phyloP scores from a whole-genome alignment of 345 rosid species.

The Schrenkiella parvula region DNA sequence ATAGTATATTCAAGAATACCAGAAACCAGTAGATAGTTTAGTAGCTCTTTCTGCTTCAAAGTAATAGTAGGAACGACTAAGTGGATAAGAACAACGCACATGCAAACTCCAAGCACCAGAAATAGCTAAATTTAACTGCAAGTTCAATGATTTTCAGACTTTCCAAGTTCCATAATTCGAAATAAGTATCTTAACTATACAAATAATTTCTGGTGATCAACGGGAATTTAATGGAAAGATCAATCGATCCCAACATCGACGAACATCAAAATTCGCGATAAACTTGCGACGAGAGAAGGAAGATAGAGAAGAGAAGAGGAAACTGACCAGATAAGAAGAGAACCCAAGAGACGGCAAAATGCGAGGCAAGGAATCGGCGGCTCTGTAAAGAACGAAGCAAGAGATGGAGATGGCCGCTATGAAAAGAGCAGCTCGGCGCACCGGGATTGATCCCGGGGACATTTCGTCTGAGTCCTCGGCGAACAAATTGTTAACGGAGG shows the following conservation, averaged over 20 bases:
- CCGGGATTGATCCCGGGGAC: slow-evolving; percentile 23
- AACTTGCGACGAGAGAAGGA: too few species aligned
- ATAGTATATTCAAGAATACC: not conserved
- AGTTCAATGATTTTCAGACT: not conserved
- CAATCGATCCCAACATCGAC: not conserved
- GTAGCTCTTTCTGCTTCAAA: not conserved
- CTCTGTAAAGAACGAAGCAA: slow-evolving; percentile 35
- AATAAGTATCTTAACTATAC: too few species aligned
- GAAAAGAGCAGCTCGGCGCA: slow-evolving; percentile 33
- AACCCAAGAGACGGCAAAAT: not conserved
- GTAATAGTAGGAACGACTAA: too few species aligned
- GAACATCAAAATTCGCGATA: not conserved
- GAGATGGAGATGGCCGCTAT: slow-evolving; percentile 33
- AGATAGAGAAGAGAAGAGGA: not conserved
- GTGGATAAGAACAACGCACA: not conserved
- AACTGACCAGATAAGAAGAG: slow-evolving; percentile 4
- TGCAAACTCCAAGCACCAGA: not conserved
- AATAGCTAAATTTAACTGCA: not conserved
- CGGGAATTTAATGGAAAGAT: not conserved
- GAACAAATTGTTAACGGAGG: not conserved
- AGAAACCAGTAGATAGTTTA: not conserved
- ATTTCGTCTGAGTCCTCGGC: not conserved
- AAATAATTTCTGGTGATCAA: not conserved
- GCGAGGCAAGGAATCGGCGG: slow-evolving; percentile 31
- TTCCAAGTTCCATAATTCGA: not conserved